These are phyloP conservation scores for Geotrichum citri-aurantii DNA, from an alignment of 1,139 yeast genomes.

Conservation along the genomic window DNA sequence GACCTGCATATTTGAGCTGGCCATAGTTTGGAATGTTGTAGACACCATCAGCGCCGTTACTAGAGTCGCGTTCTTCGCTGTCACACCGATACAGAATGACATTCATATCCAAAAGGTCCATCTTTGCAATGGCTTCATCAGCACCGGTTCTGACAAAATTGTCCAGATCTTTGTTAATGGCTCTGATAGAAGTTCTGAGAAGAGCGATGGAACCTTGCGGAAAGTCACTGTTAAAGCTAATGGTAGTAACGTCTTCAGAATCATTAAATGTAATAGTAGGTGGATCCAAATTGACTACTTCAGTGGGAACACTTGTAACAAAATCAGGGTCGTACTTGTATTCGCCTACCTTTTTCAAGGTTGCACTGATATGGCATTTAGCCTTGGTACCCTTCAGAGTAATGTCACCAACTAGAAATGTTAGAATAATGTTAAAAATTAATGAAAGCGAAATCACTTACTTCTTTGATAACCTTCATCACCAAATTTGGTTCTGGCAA, in stretches of 20 bases:
- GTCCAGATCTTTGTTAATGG: slow-evolving; percentile 59
- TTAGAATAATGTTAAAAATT: slow-evolving; percentile 30
- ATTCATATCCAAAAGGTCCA: slow-evolving; percentile 67
- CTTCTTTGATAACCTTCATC: slow-evolving; percentile 33
- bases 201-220: slow-evolving; percentile 91
- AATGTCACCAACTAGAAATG: slow-evolving; percentile 55
- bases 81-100: slow-evolving; percentile 72
- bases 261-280: slow-evolving; percentile 45
- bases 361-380: slow-evolving; percentile 52
- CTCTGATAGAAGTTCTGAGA: slow-evolving; percentile 54
- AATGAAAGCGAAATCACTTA: slow-evolving; percentile 19
- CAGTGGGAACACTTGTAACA: slow-evolving; percentile 60
- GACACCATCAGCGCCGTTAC: slow-evolving; percentile 64
- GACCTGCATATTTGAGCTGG: slow-evolving; percentile 72
- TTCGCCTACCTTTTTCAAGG: slow-evolving; percentile 45
- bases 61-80: slow-evolving; percentile 79
- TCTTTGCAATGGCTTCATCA: slow-evolving; percentile 55
- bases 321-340: slow-evolving; percentile 33
- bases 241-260: slow-evolving; percentile 42
- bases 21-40: slow-evolving; percentile 75
- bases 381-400: slow-evolving; percentile 62
- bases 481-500: slow-evolving; percentile 77
- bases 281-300: slow-evolving; percentile 48
- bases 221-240: slow-evolving; percentile 54
- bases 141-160: slow-evolving; percentile 67